phyloP scores from a whole-genome alignment of 257 asterid genomes.

The Leonotis leonurus region DNA sequence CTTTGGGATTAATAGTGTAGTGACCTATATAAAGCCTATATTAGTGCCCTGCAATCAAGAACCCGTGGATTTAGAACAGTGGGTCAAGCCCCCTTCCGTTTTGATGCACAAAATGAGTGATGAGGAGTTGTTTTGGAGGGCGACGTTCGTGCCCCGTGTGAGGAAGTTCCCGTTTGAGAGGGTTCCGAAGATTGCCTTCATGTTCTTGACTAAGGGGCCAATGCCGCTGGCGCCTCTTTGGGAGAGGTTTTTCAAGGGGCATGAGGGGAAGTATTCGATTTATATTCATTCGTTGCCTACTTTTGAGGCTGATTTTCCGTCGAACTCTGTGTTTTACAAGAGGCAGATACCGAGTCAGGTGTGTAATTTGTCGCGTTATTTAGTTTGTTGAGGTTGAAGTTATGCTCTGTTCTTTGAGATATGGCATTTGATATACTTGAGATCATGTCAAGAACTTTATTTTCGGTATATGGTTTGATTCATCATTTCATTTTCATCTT shows the following conservation, averaged over 20 bases:
- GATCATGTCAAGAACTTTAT: neutral
- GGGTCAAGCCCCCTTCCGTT: conserved; percentile 37
- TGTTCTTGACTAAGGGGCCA: conserved; percentile 64
- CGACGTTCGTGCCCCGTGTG: conserved; percentile 35
- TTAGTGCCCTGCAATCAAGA: conserved; percentile 27
- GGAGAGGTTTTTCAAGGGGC: conserved; percentile 62
- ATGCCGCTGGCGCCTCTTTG: conserved; percentile 55
- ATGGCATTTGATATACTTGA: neutral
- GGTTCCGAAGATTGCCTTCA: conserved; percentile 52
- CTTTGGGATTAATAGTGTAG: conserved; percentile 27
- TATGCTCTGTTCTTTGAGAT: neutral
- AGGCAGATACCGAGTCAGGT: conserved; percentile 72
- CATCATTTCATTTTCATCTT: neutral
- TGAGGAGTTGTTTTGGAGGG: conserved; percentile 52
- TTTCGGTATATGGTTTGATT: neutral
- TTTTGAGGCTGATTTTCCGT: conserved; percentile 29
- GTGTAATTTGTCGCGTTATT: neutral
- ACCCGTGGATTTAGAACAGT: conserved; percentile 13
- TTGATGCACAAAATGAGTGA: conserved; percentile 58
- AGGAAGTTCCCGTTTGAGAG: conserved; percentile 38
- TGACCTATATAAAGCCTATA: conserved; percentile 18
- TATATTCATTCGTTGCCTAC: conserved; percentile 52
- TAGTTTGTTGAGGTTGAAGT: neutral
- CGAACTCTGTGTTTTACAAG: conserved; percentile 43
- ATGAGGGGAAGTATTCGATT: conserved; percentile 40